phyloP scores from a whole-genome alignment of 202 grass and related monocot species.

The Schoenoplectus tabernaemontani region DNA sequence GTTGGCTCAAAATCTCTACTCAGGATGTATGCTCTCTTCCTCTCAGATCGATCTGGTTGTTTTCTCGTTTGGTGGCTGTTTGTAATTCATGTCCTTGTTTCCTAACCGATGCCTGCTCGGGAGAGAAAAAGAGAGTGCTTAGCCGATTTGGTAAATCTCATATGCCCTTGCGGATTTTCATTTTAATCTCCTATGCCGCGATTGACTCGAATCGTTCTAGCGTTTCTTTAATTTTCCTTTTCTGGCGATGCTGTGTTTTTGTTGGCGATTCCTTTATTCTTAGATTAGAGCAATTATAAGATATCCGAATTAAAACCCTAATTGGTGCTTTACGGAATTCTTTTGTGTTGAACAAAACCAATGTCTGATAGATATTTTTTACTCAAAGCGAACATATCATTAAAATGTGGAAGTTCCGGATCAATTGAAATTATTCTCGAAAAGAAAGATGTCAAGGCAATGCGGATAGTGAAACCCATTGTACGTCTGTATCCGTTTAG shows the following conservation, averaged over 20 bases:
- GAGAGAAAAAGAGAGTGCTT: no score
- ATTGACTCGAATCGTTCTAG: no score
- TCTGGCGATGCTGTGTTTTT: no score
- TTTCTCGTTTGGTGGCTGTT: background rate
- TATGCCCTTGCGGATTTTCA: no score
- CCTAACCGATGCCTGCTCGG: background rate
- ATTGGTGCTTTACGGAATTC: background rate
- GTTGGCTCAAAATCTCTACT: constrained; percentile 50
- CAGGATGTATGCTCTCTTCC: constrained; percentile 20
- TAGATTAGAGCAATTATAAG: background rate
- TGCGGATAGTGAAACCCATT: no score
- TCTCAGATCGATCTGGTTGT: background rate
- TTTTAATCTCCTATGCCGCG: no score
- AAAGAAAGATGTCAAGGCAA: background rate
- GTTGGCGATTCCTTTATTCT: no score
- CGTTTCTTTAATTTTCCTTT: no score
- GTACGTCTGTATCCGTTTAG: no score
- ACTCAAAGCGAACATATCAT: background rate
- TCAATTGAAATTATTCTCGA: background rate
- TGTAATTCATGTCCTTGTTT: background rate
- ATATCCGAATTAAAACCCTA: background rate
- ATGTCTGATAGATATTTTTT: background rate
- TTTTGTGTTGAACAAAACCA: background rate
- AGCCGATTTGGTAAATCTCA: no score
- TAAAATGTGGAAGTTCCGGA: background rate